Evolutionary conservation across 2,329 filamentous ascomycete genomes (phyloP).

Genomic region (Thelonectria discophora): DNA sequence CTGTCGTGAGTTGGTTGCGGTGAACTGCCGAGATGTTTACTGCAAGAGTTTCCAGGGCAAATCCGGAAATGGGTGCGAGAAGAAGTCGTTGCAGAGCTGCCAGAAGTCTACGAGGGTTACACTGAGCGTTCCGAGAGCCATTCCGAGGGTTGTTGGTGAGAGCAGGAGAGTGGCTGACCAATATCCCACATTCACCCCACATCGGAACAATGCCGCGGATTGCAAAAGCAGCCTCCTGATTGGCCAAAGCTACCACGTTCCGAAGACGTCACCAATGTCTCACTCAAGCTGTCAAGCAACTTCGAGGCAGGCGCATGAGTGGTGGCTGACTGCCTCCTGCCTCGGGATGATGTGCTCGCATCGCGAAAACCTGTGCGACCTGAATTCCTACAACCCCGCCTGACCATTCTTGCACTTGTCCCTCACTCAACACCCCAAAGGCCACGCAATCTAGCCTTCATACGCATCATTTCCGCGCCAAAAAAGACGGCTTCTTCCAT

Average conservation of each 20-base stretch:
- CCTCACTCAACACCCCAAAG: not conserved
- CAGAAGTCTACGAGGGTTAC: too few relatives aligned
- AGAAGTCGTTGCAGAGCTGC: too few relatives aligned
- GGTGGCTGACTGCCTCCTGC: not conserved
- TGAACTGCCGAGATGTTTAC: too few relatives aligned
- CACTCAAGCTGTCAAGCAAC: not conserved
- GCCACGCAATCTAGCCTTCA: too few relatives aligned
- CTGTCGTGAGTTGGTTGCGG: too few relatives aligned
- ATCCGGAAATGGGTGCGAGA: too few relatives aligned
- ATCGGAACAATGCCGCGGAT: constrained; percentile 18
- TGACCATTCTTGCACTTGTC: not conserved
- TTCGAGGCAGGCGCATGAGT: not conserved
- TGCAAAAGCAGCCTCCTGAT: constrained; percentile 41
- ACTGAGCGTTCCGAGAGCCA: too few relatives aligned
- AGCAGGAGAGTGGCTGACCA: too few relatives aligned
- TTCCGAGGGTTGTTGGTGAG: too few relatives aligned
- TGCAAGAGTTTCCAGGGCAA: too few relatives aligned
- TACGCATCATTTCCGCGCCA: too few relatives aligned
- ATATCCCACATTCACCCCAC: too few relatives aligned
- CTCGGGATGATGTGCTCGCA: not conserved
- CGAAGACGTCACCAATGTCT: constrained; percentile 36
- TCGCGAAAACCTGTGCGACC: not conserved
- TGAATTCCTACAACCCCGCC: not conserved
- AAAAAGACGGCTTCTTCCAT: not conserved
- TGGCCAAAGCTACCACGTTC: constrained; percentile 29